Conservation (phyloP, 106 monocot species). For the Vanilla planifolia region DNA sequence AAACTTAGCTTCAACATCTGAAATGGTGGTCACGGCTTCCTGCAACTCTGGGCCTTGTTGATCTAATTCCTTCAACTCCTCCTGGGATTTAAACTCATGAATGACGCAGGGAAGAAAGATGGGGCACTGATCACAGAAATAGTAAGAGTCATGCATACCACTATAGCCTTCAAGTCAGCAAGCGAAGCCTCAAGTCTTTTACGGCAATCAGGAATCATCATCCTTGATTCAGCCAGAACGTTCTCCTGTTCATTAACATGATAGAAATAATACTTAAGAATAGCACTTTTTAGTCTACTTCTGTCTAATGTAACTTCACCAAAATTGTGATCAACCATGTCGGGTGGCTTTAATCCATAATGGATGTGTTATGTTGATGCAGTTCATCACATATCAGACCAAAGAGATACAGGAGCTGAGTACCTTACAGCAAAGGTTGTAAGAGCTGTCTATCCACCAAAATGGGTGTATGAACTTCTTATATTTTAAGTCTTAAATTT, state of each 20-base stretch:
- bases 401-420: too few relatives aligned
- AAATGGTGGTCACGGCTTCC: constrained; percentile 62
- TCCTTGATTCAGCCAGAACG: constrained; percentile 92
- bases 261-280: too few relatives aligned
- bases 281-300: too few relatives aligned
- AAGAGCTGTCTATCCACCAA: too few relatives aligned
- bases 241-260: constrained; percentile 53
- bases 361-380: too few relatives aligned
- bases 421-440: too few relatives aligned
- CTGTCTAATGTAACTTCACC: too few relatives aligned
- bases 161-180: constrained; percentile 64
- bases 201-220: constrained; percentile 95
- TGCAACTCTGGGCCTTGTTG: constrained; percentile 51
- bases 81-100: constrained; percentile 24
- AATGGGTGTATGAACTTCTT: too few relatives aligned
- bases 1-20: constrained; percentile 70
- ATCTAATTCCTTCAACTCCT: constrained; percentile 64
- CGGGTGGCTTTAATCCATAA: too few relatives aligned
- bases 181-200: constrained; percentile 83
- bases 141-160: constrained; percentile 31
- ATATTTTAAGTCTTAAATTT: too few relatives aligned
- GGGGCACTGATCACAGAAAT: neutral
- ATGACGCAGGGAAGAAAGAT: neutral
- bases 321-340: too few relatives aligned
- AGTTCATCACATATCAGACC: too few relatives aligned